Evolutionary conservation across 306 rosid genomes (phyloP), one percentile per base, ranked within the genome.

Genomic region (Styphnolobium japonicum): DNA sequence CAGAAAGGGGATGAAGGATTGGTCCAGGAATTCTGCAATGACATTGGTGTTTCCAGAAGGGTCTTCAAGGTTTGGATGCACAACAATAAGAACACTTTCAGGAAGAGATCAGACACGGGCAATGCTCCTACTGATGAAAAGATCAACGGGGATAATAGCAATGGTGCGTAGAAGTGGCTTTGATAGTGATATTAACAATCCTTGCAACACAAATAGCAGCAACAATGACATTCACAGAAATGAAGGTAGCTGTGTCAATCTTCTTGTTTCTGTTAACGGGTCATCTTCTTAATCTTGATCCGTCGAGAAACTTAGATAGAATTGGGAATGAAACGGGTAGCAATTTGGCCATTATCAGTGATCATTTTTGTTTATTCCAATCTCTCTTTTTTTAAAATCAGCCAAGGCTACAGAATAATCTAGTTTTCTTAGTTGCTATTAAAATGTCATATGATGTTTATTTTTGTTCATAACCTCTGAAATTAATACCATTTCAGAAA

Each of bases 51-150:
- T 10, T 65, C 88, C 0, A 87, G 82, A 74, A 81, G 83, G 64
- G 94, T 89, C 1, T 86, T 91, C 73, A 93, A 85, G 86, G 91
- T 91, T 53, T 93, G 97, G 97, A 93, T 93, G 97, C 96, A 91
- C 83, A 93, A 91, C 77, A 89, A 93, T 83, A 92, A 92, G 88
- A 84, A 87, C 86, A 69, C 53, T n/a, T 43, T 55, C 16, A 80
- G 74, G 84, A 89, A 84, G 80, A 82, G 57, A 56, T 36, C 82
- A 16, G 80, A 78, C 12, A 33, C n/a, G 68, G 63, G 49, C 21
- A 71, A n/a, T 46, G 11, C 12, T 33, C 42, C 16, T 4, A 42
- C 16, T 11, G 80, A n/a, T 60, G 66, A 46, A 4, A 79, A 61
- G 67, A 29, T 22, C 34, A 80, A 37, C 29, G 46, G n/a, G 27